Evolutionary conservation across 345 rosid species (phyloP), one percentile per base, ranked within the genome.

Genomic region (Microcos paniculata): DNA sequence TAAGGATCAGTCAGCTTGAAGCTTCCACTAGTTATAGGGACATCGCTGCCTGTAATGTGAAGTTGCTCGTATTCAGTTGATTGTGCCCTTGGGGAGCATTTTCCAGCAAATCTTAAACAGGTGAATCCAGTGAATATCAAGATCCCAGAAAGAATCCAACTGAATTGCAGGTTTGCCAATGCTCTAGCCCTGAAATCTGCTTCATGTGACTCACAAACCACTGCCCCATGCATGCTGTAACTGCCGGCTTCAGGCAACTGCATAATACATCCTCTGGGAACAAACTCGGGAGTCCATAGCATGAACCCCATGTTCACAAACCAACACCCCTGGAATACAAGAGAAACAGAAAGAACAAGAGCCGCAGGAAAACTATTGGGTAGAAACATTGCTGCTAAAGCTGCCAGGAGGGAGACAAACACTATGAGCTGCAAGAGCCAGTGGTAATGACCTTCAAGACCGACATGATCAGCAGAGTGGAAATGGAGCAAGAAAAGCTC

Each of bases 361-460:
- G 91, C 89, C 7, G 88, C 81, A 0, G 85, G 80, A 58, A 94
- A 92, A 43, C 84, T 83, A 72, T 83, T 78, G 0, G 94, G 92
- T 40, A 68, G 79, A 69, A 80, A 77, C 46, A 87, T 79, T 7
- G 87, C 82, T 42, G 89, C 85, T 80, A 90, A 18, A 70, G 90
- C 81, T 6, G 94, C 82, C 18, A 87, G 15, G 8, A 94, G 84
- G 35, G 98, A 91, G 43, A 83, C 83, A 12, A 85, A 79, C 53
- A 90, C 94, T 26, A 91, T 87, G 49, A 94, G 87, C 84, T 92
- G 98, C 78, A 94, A 78, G 55, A 94, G 95, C 90, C 87, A 92
- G 74, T 94, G 97, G 82, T 89, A 94, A 71, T 92, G 97, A 59
- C 98, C 97, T 85, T 92, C 97, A 19, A 94, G 89, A 49, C 97